Evolutionary conservation across 495 filamentous ascomycete genomes (phyloP), one percentile per base, ranked within the genome.

Genomic region (Apodospora peruviana): DNA sequence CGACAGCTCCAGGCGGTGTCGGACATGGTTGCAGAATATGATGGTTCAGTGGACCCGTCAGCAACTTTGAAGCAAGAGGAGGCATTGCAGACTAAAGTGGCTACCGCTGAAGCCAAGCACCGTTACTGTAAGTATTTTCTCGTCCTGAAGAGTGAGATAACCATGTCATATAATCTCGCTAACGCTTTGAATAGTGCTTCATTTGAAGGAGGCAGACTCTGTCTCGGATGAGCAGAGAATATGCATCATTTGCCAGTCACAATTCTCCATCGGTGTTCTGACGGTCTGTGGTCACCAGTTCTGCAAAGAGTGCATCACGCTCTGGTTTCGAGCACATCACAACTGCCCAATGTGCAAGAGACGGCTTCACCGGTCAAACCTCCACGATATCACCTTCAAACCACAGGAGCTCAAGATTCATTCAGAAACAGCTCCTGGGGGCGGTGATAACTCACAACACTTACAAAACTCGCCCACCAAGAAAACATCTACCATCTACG

Each of bases 271-370:
- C 37, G 93, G 91, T 37, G 84, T 91, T 23, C 71, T 98, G 57
- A 96, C 91, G 2, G 76, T 85, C 2, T 98, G 91, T 65, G 91
- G 91, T 0, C 91, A 98, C 58, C 80, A 85, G 48, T 96, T 87
- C 57, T 96, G 91, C 68, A 86, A 83, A 47, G 86, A 87, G 25
- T 98, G 93, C 64, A 80, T 96, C 23, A 68, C 70, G 3, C 46
- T 79, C 8, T 98, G 93, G 91, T 86, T 83, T 68, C 67, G 66
- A 44, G 68, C 73, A 43, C 58, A 84, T 46, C 72, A 62, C 14
- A 86, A 70, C 41, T 94, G 88, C 53, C 88, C 88, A 0, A 72
- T 86, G 2, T 97, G 91, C 75, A 94, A 91, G 51, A 73, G 70
- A 40, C 66, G 72, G 0, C 66, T 96, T 8, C 72, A 69, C 20